These are phyloP conservation scores for Pelargonium citronellum DNA, from an alignment of 441 rosid genomes.

Conservation along the genomic window DNA sequence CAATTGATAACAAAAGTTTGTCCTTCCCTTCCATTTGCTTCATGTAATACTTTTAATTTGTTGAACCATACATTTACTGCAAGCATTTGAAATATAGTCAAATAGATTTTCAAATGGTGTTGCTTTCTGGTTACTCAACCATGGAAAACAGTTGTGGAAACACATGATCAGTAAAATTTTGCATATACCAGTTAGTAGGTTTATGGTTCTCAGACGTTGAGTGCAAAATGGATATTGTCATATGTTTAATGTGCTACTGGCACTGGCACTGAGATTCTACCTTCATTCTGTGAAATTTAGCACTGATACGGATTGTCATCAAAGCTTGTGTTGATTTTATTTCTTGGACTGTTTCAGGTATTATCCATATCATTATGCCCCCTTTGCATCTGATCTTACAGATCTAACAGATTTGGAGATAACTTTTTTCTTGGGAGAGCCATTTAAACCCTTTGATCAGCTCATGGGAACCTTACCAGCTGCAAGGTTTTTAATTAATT, in stretches of 20 bases:
- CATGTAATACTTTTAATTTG: background rate
- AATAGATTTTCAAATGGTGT: background rate
- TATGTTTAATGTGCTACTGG: background rate
- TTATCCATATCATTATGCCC: conserved; percentile 96
- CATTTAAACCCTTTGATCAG: conserved; percentile 97
- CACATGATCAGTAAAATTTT: background rate
- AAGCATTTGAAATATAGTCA: background rate
- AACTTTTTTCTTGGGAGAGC: conserved; percentile 79
- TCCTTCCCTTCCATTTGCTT: conserved; percentile 1
- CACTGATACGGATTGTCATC: background rate
- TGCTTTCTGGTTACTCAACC: conserved; percentile 8
- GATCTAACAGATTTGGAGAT: conserved; percentile 73
- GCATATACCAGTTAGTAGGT: background rate
- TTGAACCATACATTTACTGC: background rate
- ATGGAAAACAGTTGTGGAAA: background rate
- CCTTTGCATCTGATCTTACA: conserved; percentile 94
- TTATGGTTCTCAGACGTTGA: background rate
- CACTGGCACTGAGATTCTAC: background rate
- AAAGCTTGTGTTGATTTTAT: conserved; percentile 1
- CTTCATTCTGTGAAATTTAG: background rate
- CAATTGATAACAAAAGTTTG: background rate
- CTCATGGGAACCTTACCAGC: conserved; percentile 96
- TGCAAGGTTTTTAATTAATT: conserved; percentile 52
- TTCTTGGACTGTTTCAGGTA: conserved; percentile 52
- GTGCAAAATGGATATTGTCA: background rate